A percentile compares a stretch with the other conserved stretches of the same genome.
phyloP scores from a whole-genome alignment of 257 asterid species.

The Lithospermum erythrorhizon region DNA sequence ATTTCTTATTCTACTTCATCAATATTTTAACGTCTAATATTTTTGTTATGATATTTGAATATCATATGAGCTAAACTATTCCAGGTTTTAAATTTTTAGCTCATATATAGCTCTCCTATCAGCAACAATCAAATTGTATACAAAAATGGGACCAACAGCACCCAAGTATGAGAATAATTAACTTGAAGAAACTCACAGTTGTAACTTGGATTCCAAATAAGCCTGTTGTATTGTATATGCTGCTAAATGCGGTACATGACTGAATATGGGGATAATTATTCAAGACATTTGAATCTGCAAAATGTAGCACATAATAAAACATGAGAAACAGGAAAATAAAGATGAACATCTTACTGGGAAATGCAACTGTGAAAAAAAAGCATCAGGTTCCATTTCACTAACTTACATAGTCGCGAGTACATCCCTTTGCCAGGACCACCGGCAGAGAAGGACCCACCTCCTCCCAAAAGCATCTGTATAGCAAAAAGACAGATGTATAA shows the following conservation, averaged over 20 bases:
- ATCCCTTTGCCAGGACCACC: constrained; percentile 99
- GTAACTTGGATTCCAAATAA: constrained; percentile 75
- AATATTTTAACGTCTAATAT: no score
- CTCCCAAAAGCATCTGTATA: constrained; percentile 86
- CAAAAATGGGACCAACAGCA: not conserved
- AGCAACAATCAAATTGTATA: not conserved
- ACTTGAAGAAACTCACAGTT: constrained; percentile 37
- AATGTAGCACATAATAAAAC: constrained; percentile 5
- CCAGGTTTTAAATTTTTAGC: no score
- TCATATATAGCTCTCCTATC: no score
- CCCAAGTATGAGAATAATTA: not conserved
- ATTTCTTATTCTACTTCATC: no score
- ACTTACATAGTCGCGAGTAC: constrained; percentile 91
- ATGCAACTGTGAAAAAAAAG: no score
- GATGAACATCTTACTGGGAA: not conserved
- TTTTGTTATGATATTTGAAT: no score
- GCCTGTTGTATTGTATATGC: constrained; percentile 53
- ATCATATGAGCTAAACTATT: no score
- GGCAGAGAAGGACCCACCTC: constrained; percentile 94
- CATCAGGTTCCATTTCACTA: not conserved
- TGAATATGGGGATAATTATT: constrained; percentile 62
- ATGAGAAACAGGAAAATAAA: not conserved
- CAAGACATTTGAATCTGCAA: constrained; percentile 70
- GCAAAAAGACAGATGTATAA: not conserved
- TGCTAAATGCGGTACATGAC: constrained; percentile 32